Evolutionary conservation across 73 alveolate genomes (phyloP).

Genomic region (Durusdinium trenchii): DNA sequence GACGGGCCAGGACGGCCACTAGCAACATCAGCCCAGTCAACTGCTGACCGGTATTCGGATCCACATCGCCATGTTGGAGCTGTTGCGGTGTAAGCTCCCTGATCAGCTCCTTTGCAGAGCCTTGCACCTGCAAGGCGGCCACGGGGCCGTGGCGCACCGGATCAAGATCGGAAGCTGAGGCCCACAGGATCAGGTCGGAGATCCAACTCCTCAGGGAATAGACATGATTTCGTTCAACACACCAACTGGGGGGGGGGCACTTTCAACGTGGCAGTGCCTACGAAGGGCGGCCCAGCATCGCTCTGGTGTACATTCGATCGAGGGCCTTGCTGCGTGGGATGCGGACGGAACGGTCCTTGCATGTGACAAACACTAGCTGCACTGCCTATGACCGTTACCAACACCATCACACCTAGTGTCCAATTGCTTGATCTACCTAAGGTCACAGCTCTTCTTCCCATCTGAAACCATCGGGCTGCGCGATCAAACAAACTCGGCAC

Average conservation of each 20-base stretch:
- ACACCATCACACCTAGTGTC: neutral
- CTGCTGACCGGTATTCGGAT: conserved; percentile 16
- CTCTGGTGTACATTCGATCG: neutral
- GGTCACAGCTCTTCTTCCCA: neutral
- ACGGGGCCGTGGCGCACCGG: conserved; percentile 42
- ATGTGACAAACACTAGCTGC: neutral
- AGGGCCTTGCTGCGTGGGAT: neutral
- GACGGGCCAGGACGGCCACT: neutral
- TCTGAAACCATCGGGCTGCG: neutral
- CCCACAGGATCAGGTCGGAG: conserved; percentile 22
- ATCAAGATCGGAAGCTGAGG: conserved; percentile 6
- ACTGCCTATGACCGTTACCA: neutral
- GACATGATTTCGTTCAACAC: neutral
- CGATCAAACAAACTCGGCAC: neutral
- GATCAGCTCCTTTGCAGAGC: conserved; percentile 13
- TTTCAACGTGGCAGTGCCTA: conserved; percentile 41
- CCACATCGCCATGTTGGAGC: neutral
- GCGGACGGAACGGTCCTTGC: neutral
- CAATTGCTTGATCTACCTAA: neutral
- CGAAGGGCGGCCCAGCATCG: conserved; percentile 45
- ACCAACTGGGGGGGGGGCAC: conserved; percentile 73
- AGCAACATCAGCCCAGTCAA: conserved; percentile 4
- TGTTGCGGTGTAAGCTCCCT: conserved; percentile 7
- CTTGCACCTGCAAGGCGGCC: conserved; percentile 60
- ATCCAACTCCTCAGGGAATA: conserved; percentile 18